Percentiles rank a stretch among this genome's conserved stretches.
Evolutionary conservation across 1,284 basidiomycete genomes (phyloP).

Genomic region (Psilocybe mexicana): DNA sequence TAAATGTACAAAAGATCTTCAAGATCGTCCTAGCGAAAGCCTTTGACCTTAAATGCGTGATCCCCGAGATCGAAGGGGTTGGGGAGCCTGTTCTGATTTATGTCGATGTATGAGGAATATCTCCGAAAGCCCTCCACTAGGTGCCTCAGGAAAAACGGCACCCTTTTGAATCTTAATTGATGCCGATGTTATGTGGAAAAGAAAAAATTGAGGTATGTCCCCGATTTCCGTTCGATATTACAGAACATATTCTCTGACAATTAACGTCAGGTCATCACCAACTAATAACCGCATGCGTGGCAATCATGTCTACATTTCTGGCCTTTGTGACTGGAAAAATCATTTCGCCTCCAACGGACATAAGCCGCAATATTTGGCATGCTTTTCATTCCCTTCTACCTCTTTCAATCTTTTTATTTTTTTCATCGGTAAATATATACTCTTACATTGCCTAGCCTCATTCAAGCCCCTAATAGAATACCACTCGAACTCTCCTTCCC

Average conservation of each 20-base stretch:
- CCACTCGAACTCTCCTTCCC: constrained; percentile 13
- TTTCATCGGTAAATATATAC: constrained; percentile 17
- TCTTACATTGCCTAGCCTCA: constrained; percentile 13
- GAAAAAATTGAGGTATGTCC: constrained; percentile 15
- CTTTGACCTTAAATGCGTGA: constrained; percentile 92
- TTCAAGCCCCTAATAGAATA: constrained; percentile 21
- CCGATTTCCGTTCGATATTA: not conserved
- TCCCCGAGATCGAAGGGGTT: constrained; percentile 93
- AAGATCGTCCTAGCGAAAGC: constrained; percentile 93
- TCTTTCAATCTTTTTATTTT: constrained; percentile 13
- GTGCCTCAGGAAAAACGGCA: constrained; percentile 2
- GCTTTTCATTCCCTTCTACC: constrained; percentile 5
- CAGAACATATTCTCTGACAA: not conserved
- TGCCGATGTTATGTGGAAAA: constrained; percentile 16
- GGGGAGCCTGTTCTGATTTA: constrained; percentile 93
- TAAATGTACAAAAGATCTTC: constrained; percentile 99
- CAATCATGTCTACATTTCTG: not conserved
- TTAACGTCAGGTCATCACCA: not conserved
- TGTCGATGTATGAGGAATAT: constrained; percentile 70
- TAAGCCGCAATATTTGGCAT: not conserved
- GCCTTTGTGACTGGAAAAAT: not conserved
- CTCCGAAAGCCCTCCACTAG: not conserved
- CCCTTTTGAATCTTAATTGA: constrained; percentile 9
- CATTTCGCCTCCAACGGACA: constrained; percentile 3
- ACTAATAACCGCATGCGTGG: not conserved